These are phyloP conservation scores for Lipomyces anomalus DNA, from an alignment of 805 yeast species.

Conservation along the genomic window DNA sequence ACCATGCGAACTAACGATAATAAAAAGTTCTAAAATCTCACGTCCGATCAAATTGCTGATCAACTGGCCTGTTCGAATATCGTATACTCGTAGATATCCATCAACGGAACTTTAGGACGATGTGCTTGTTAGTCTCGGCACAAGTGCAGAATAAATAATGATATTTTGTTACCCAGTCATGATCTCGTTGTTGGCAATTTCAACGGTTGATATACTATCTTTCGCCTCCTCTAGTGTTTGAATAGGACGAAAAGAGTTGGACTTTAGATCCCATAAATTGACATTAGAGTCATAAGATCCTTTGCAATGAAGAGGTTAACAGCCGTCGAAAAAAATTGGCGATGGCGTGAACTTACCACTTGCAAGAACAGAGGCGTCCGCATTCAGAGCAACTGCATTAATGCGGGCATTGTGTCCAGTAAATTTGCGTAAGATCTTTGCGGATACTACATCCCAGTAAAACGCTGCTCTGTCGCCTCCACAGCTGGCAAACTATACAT, in stretches of 20 bases:
- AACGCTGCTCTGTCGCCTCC: conserved; percentile 33
- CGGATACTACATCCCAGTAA: conserved; percentile 32
- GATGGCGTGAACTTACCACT: conserved; percentile 9
- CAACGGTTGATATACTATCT: conserved; percentile 32
- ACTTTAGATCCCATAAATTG: conserved; percentile 33
- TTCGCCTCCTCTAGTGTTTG: conserved; percentile 34
- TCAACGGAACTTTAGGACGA: conserved; percentile 28
- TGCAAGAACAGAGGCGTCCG: conserved; percentile 29
- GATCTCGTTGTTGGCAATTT: conserved; percentile 19
- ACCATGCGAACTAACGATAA: too few relatives aligned
- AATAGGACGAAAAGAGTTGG: conserved; percentile 30
- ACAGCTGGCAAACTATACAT: conserved; percentile 28
- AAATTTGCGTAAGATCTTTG: conserved; percentile 25
- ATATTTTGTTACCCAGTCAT: conserved; percentile 26
- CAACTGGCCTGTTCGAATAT: conserved; percentile 30
- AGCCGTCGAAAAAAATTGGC: not conserved
- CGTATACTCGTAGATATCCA: conserved; percentile 31
- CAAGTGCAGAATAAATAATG: not conserved
- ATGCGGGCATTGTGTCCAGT: conserved; percentile 30
- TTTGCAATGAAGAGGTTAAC: conserved; percentile 1
- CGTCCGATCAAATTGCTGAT: conserved; percentile 26
- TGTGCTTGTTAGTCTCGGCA: too few relatives aligned
- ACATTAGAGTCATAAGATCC: conserved; percentile 33
- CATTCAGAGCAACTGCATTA: conserved; percentile 28
- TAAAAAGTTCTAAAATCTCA: not conserved